phyloP scores from a whole-genome alignment of 169 alveolate species.

The Miamiensis avidus region DNA sequence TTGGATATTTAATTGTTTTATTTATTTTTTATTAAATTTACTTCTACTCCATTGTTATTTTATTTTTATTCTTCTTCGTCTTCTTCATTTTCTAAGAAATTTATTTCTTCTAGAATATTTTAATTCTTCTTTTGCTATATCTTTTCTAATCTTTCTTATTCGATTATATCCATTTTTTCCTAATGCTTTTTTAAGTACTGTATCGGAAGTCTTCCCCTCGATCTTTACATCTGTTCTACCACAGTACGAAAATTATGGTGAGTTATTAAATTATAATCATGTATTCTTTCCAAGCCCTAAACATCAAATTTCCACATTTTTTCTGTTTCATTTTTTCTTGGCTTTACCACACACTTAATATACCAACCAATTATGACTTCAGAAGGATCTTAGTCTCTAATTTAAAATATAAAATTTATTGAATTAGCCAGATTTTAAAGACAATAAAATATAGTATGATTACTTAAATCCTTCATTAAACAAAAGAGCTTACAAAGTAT shows the following conservation, averaged over 20 bases:
- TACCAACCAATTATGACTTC: background rate
- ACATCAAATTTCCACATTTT: background rate
- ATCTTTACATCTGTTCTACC: background rate
- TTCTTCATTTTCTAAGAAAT: background rate
- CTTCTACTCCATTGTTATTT: background rate
- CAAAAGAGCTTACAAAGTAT: background rate
- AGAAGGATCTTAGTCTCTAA: background rate
- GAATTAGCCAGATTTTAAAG: background rate
- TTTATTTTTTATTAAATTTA: no score
- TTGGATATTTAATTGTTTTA: no score
- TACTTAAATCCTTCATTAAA: background rate
- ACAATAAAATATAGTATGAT: no score
- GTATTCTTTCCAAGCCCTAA: background rate
- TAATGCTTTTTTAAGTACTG: background rate
- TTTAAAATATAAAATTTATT: no score
- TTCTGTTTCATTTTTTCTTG: background rate
- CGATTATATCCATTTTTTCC: background rate
- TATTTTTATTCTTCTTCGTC: background rate
- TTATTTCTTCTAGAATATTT: no score
- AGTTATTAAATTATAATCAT: background rate
- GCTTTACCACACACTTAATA: background rate
- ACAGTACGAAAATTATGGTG: background rate
- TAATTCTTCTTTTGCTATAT: no score
- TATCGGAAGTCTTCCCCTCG: background rate
- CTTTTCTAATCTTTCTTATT: background rate